Evolutionary conservation across 2,329 filamentous ascomycete species (phyloP).

Genomic region (Diplodia corticola): DNA sequence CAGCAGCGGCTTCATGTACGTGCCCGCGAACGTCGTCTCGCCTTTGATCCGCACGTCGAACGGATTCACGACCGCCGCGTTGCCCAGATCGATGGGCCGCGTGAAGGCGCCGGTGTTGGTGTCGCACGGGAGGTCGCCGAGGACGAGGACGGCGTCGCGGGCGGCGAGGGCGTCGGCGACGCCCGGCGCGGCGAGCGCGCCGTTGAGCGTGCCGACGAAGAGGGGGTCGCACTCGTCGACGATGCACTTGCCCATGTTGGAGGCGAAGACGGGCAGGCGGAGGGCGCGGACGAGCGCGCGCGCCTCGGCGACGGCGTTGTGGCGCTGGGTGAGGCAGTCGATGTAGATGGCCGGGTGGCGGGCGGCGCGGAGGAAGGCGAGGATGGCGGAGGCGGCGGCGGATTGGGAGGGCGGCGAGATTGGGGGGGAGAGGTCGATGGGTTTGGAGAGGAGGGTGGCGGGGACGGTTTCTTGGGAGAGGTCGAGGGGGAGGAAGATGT

Average conservation of each 20-base stretch:
- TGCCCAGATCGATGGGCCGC: conserved; percentile 34
- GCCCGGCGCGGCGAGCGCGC: conserved; percentile 40
- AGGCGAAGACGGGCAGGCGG: conserved; percentile 40
- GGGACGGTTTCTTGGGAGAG: conserved; percentile 41
- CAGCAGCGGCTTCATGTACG: conserved; percentile 41
- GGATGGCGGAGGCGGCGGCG: conserved; percentile 38
- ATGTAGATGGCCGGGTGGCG: conserved; percentile 43
- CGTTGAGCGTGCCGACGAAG: conserved; percentile 46
- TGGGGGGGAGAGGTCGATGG: conserved; percentile 37
- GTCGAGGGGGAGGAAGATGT: conserved; percentile 48
- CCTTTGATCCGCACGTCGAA: conserved; percentile 40
- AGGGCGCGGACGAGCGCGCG: conserved; percentile 38
- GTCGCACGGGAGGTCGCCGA: conserved; percentile 45
- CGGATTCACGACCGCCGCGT: conserved; percentile 41
- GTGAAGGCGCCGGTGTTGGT: conserved; percentile 48
- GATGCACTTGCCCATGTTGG: conserved; percentile 47
- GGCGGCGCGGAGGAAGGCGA: conserved; percentile 34
- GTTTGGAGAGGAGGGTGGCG: conserved; percentile 37
- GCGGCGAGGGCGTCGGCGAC: conserved; percentile 39
- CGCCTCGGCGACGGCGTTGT: conserved; percentile 39
- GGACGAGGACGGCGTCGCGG: conserved; percentile 40
- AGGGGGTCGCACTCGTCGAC: conserved; percentile 45
- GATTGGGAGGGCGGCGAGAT: conserved; percentile 32
- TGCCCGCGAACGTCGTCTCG: conserved; percentile 33
- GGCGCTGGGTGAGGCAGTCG: conserved; percentile 43